A percentile compares a stretch with the other conserved stretches of the same genome.
Evolutionary conservation across 1,284 basidiomycete genomes (phyloP).

Genomic region (Marasmius sp.): DNA sequence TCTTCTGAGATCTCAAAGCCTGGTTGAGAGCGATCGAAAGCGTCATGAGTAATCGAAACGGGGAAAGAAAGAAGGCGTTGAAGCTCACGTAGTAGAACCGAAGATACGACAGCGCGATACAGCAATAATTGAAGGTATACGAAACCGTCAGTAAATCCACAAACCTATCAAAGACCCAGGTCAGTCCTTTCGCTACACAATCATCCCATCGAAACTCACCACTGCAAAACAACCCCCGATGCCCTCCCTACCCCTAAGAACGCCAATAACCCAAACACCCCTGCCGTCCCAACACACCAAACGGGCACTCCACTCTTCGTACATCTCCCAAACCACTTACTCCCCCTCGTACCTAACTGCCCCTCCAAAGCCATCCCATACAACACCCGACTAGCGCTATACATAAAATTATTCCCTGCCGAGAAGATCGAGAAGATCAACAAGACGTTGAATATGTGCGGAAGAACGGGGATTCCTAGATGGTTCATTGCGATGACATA

Average conservation of each 20-base stretch:
- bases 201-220: no score
- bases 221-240: slow-evolving; percentile 45
- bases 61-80: slow-evolving; percentile 1
- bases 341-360: slow-evolving; percentile 41
- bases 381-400: slow-evolving; percentile 72
- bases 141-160: slow-evolving; percentile 47
- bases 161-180: slow-evolving; percentile 30
- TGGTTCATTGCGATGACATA: slow-evolving; percentile 76
- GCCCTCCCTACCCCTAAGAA: slow-evolving; percentile 48
- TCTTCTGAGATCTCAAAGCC: slow-evolving; percentile 62
- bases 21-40: slow-evolving; percentile 20
- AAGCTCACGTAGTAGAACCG: slow-evolving; percentile 40
- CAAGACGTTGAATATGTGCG: slow-evolving; percentile 67
- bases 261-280: slow-evolving; percentile 43
- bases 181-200: no score
- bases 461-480: slow-evolving; percentile 58
- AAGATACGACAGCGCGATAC: slow-evolving; percentile 45
- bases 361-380: slow-evolving; percentile 73
- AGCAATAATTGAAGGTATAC: slow-evolving; percentile 45
- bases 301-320: slow-evolving; percentile 67
- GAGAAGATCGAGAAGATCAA: slow-evolving; percentile 71
- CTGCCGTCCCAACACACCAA: slow-evolving; percentile 39
- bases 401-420: slow-evolving; percentile 77
- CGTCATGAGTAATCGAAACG: not conserved
- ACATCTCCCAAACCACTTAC: slow-evolving; percentile 50